Base-by-base conservation (phyloP, 192 early-diverging fungal genomes). In the Funneliformis geosporum region DNA sequence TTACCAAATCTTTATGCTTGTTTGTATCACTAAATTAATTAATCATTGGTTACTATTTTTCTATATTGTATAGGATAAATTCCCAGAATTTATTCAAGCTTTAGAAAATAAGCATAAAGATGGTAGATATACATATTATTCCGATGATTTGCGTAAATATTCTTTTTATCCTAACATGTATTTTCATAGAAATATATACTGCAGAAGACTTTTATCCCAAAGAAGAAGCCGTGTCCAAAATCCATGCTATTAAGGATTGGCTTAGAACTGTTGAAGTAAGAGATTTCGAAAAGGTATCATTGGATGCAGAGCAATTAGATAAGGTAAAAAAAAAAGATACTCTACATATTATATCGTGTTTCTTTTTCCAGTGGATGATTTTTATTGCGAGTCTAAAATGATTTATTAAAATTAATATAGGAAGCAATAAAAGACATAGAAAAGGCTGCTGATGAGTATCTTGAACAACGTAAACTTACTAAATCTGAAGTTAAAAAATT, bases 251-350 rank as follows among this genome's bases (percentile, higher is more conserved):
- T 42, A 88, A 90, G 66, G 85, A 88, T 9, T 96, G 91, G 91
- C 70, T 95, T 1, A 92, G 89, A 59, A 79, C 82, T 1, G 85
- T 83, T 44, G 87, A 88, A 27, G 88, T 94, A 38, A 86, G 88
- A 38, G 87, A 90, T 60, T 89, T 96, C 61, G 88, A 91, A 11
- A 81, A 83, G 60, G 93, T 93, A 2, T 76, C 87, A 4, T 81
- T 96, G 14, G 85, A 90, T 39, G 87, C 91, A 7, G 85, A 88
- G 25, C 89, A 90, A 28, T 77, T 95, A n/a, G 87, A 91, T 28
- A 90, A 90, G 84, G 91, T 91, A 84, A 38, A 60, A 25, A 43
- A 18, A 60, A 50, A 18, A 46, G 21, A 0, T 43, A 2, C 21
- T 7, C 9, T 18, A 2, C 44, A 23, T 40, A 11, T 75, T n/a